phyloP scores from a whole-genome alignment of 108 stramenopile species.

The Halocafeteria seosinensis region DNA sequence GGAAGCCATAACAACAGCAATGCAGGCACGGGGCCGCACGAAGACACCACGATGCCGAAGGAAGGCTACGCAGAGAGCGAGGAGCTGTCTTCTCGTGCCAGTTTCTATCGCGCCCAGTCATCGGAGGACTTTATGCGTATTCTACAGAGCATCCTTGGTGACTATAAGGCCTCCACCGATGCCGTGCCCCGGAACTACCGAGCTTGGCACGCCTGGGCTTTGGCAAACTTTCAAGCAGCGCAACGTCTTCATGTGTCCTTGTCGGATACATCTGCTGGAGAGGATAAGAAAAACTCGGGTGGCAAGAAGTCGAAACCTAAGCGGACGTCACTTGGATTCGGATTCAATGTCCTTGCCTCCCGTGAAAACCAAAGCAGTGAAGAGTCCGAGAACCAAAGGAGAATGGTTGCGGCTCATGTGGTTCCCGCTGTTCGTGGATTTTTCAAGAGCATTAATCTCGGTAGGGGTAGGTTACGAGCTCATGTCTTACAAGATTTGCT shows the following conservation, averaged over 20 bases:
- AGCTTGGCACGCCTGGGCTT: constrained; percentile 92
- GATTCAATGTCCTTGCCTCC: too few relatives aligned
- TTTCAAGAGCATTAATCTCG: constrained; percentile 66
- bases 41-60: too few relatives aligned
- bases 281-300: neutral
- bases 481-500: constrained; percentile 91
- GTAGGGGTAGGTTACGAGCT: constrained; percentile 52
- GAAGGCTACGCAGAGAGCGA: too few relatives aligned
- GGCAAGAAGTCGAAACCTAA: neutral
- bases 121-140: too few relatives aligned
- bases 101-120: too few relatives aligned
- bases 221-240: constrained; percentile 64
- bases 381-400: too few relatives aligned
- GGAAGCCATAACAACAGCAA: too few relatives aligned
- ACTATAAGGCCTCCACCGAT: constrained; percentile 57
- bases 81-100: too few relatives aligned
- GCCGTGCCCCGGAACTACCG: constrained; percentile 51
- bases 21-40: too few relatives aligned
- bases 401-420: neutral
- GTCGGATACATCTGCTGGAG: neutral
- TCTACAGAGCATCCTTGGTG: too few relatives aligned
- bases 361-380: too few relatives aligned
- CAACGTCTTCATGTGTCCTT: neutral
- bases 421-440: constrained; percentile 74
- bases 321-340: constrained; percentile 1